Conservation (phyloP, 306 rosid genomes). For the Ormosia semicastrata region DNA sequence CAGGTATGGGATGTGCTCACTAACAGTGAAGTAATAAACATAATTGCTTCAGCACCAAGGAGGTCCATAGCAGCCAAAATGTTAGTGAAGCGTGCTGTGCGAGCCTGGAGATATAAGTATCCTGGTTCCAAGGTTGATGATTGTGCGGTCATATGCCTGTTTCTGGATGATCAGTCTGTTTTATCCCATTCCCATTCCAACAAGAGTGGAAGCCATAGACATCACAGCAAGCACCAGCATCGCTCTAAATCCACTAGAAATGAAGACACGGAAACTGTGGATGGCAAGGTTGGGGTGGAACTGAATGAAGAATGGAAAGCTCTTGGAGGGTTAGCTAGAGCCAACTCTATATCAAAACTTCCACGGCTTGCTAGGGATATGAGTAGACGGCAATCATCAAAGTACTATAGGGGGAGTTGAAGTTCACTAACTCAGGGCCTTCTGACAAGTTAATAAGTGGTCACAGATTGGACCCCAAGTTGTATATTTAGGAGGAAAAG, state of each 20-base stretch:
- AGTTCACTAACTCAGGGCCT: neutral
- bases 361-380: constrained; percentile 34
- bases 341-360: constrained; percentile 43
- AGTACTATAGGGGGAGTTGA: constrained; percentile 31
- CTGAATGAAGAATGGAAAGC: constrained; percentile 46
- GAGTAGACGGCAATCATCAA: constrained; percentile 33
- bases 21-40: constrained; percentile 69
- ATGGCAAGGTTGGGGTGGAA: neutral
- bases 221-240: constrained; percentile 16
- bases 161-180: constrained; percentile 46
- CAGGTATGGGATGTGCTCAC: constrained; percentile 93
- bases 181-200: constrained; percentile 12
- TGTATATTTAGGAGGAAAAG: constrained; percentile 22
- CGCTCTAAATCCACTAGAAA: constrained; percentile 23
- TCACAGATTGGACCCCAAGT: neutral
- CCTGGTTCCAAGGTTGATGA: constrained; percentile 71
- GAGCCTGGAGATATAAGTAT: constrained; percentile 62
- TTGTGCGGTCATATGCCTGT: constrained; percentile 71
- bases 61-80: constrained; percentile 64
- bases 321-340: constrained; percentile 49
- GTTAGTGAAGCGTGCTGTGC: constrained; percentile 61
- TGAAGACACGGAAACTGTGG: constrained; percentile 29
- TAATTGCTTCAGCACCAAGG: constrained; percentile 69
- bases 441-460: neutral
- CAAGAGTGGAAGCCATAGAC: neutral